Percentiles rank a stretch among this genome's conserved stretches.
Evolutionary conservation across 2,329 filamentous ascomycete genomes (phyloP).

Genomic region (Aspergillus udagawae): DNA sequence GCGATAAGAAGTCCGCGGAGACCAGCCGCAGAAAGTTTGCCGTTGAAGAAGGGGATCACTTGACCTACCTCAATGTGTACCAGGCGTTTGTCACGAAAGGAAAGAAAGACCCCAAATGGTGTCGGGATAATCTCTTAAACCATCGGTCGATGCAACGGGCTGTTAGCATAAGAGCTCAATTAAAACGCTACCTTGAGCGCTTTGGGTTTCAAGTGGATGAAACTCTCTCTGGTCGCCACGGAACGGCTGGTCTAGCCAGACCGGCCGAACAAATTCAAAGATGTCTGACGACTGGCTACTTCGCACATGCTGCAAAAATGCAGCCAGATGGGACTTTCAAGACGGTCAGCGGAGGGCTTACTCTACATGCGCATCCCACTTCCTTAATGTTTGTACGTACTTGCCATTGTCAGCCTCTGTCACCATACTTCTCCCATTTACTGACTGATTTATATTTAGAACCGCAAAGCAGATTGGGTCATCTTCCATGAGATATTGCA

Average conservation of each 20-base stretch:
- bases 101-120: conserved; percentile 79
- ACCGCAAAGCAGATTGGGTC: conserved; percentile 93
- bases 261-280: conserved; percentile 72
- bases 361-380: conserved; percentile 82
- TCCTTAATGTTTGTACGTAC: conserved; percentile 76
- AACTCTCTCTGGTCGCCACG: conserved; percentile 39
- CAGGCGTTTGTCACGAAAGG: conserved; percentile 80
- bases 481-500: conserved; percentile 93
- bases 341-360: conserved; percentile 74
- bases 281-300: conserved; percentile 86
- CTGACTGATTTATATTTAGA: conserved; percentile 41
- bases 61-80: conserved; percentile 92
- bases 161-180: conserved; percentile 78
- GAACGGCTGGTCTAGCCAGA: conserved; percentile 33
- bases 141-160: conserved; percentile 79
- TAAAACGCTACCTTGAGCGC: conserved; percentile 81
- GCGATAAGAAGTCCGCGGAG: conserved; percentile 71
- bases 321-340: conserved; percentile 86
- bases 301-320: conserved; percentile 91
- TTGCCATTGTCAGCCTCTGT: neutral
- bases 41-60: conserved; percentile 87
- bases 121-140: conserved; percentile 80
- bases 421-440: neutral
- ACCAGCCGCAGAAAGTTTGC: conserved; percentile 76
- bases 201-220: conserved; percentile 72